Base-by-base conservation (phyloP, 2,329 filamentous ascomycete species). In the Mycosphaerella sp. region DNA sequence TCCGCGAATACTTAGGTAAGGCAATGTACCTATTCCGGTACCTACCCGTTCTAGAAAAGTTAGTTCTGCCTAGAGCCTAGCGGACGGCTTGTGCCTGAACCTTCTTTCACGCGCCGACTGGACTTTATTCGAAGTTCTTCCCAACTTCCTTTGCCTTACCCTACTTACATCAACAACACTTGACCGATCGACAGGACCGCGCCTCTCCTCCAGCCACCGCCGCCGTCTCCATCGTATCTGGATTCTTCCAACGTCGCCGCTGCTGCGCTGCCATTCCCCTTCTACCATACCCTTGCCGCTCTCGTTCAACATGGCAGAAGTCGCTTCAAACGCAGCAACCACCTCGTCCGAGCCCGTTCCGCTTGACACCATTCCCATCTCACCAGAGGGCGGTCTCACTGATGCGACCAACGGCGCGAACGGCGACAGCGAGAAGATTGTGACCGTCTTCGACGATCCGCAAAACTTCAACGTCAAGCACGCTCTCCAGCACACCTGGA, bases 391-490 rank as follows among this genome's bases (percentile, higher is more conserved):
- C 59, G 73, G 66, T 61, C 69, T 72, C 59, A 69, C 77, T 51
- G 73, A 71, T 61, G 74, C 78, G 54, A 66, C 64, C 52, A 76
- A 78, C 57, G 73, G 74, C 64, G 69, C 73, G 52, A 72, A 74
- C 60, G 67, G 72, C 54, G 67, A 70, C 34, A 73, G 74, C 61
- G 66, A 68, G 58, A 85, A 91, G 70, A 78, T 87, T 48, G 80
- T 95, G 67, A 98, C 93, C 45, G 92, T 98, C 65, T 98, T 98
- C 78, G 91, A 98, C 72, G 90, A 97, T 76, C 87, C 93, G 66
- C 87, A 96, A 63, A 96, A 98, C 80, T 98, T 98, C 82, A 98
- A 95, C 67, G 93, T 98, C 74, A 98, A 97, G 81, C 93, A 98
- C 73, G 92, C 91, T 63, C 81, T 98, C 58, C 91, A 95, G 81